phyloP scores from a whole-genome alignment of 441 rosid species.

The Erodium moschatum region DNA sequence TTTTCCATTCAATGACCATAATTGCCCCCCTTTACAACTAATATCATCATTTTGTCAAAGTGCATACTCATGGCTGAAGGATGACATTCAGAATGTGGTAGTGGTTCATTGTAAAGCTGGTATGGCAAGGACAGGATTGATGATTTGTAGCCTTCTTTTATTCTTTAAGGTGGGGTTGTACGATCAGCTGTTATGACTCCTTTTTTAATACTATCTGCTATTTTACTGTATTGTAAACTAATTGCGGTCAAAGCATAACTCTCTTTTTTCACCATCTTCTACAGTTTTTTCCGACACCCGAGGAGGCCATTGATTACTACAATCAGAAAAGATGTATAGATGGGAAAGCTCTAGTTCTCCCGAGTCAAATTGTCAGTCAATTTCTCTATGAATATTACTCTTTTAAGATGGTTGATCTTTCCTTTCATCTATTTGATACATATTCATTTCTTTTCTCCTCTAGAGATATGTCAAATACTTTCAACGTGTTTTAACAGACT shows the following conservation, averaged over 20 bases:
- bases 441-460: slow-evolving; percentile 19
- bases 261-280: slow-evolving; percentile 18
- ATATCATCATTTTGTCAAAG: slow-evolving; percentile 72
- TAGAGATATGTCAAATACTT: slow-evolving; percentile 75
- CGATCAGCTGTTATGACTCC: background rate
- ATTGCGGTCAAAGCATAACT: background rate
- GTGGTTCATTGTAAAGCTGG: slow-evolving; percentile 91
- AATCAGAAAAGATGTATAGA: slow-evolving; percentile 80
- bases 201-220: background rate
- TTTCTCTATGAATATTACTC: slow-evolving; percentile 17
- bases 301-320: slow-evolving; percentile 58
- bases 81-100: slow-evolving; percentile 73
- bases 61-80: slow-evolving; percentile 79
- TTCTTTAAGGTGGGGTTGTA: slow-evolving; percentile 51
- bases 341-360: slow-evolving; percentile 82
- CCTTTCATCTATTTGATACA: slow-evolving; percentile 18
- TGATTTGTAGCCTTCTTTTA: slow-evolving; percentile 77
- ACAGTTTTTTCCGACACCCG: slow-evolving; percentile 71
- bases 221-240: slow-evolving; percentile 12
- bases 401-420: slow-evolving; percentile 9
- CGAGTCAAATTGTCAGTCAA: slow-evolving; percentile 78
- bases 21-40: slow-evolving; percentile 72
- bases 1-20: slow-evolving; percentile 84
- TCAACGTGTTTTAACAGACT: slow-evolving; percentile 39
- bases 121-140: slow-evolving; percentile 80